Percentiles rank a stretch among this genome's conserved stretches.
phyloP scores from a whole-genome alignment of 2,329 filamentous ascomycete species.

The Amphichorda felina region DNA sequence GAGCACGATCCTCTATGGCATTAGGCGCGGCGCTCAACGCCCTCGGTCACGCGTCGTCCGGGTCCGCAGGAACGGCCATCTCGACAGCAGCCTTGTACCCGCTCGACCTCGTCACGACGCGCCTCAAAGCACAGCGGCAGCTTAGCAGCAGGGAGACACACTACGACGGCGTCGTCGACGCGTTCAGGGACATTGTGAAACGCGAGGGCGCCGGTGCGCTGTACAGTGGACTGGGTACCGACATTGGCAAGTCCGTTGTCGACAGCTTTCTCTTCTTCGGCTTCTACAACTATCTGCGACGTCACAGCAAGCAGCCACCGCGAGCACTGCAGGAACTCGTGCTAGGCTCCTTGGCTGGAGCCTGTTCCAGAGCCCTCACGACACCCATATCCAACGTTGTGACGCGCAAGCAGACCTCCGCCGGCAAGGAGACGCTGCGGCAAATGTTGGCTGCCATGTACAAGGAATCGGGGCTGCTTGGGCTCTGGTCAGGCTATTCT shows the following conservation, averaged over 20 bases:
- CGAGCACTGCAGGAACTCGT: slow-evolving; percentile 60
- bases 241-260: slow-evolving; percentile 54
- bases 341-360: slow-evolving; percentile 63
- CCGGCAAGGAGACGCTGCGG: slow-evolving; percentile 27
- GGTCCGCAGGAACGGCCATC: slow-evolving; percentile 65
- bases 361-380: slow-evolving; percentile 62
- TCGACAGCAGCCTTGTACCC: slow-evolving; percentile 74
- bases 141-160: slow-evolving; percentile 28
- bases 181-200: slow-evolving; percentile 56
- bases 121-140: slow-evolving; percentile 67
- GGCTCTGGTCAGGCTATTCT: slow-evolving; percentile 84
- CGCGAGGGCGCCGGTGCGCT: slow-evolving; percentile 65
- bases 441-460: slow-evolving; percentile 54
- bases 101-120: slow-evolving; percentile 68
- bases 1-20: too few species aligned
- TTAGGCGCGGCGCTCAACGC: slow-evolving; percentile 45
- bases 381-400: slow-evolving; percentile 76
- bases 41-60: slow-evolving; percentile 71
- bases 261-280: slow-evolving; percentile 84
- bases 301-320: slow-evolving; percentile 26
- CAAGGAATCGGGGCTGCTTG: slow-evolving; percentile 56
- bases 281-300: slow-evolving; percentile 50
- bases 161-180: slow-evolving; percentile 58
- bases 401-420: slow-evolving; percentile 65
- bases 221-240: slow-evolving; percentile 52